phyloP scores from a whole-genome alignment of 2,329 filamentous ascomycete species.

The Cladophialophora exuberans region DNA sequence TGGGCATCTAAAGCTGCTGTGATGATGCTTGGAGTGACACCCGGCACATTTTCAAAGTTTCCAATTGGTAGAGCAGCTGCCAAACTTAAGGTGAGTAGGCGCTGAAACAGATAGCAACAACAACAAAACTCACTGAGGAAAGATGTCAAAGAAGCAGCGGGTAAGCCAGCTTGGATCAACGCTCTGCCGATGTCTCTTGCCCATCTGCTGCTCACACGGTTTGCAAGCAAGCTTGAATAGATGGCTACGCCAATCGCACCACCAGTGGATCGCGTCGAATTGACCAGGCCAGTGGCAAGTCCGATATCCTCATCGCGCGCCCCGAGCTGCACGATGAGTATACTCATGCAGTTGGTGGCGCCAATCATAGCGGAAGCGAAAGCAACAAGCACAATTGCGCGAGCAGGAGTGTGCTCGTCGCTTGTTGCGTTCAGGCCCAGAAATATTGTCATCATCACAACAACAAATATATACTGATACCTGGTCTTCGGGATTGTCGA shows the following conservation, averaged over 20 bases:
- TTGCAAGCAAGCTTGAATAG: constrained; percentile 19
- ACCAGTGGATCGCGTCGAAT: constrained; percentile 7
- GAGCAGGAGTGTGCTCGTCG: constrained; percentile 15
- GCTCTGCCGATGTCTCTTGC: constrained; percentile 14
- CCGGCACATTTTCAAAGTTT: constrained; percentile 5
- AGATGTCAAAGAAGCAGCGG: constrained; percentile 5
- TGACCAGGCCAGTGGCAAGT: constrained; percentile 18
- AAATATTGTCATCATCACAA: constrained; percentile 16
- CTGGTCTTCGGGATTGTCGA: constrained; percentile 9
- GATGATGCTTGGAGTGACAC: constrained; percentile 15
- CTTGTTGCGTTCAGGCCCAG: constrained; percentile 12
- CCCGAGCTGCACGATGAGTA: constrained; percentile 18
- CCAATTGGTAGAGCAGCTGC: constrained; percentile 11
- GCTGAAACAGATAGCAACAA: neutral
- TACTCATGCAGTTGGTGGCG: constrained; percentile 11
- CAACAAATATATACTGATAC: constrained; percentile 16
- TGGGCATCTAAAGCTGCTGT: constrained; percentile 9
- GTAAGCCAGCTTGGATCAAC: constrained; percentile 15
- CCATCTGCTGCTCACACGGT: constrained; percentile 8
- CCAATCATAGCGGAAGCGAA: constrained; percentile 13
- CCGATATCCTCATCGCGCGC: constrained; percentile 20
- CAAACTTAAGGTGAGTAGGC: neutral
- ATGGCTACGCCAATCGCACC: constrained; percentile 19
- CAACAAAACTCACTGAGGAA: constrained; percentile 13
- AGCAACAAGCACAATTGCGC: constrained; percentile 13